A percentile compares a stretch with the other conserved stretches of the same genome.
Conservation (phyloP, 306 rosid genomes). For the Glycyrrhiza uralensis region DNA sequence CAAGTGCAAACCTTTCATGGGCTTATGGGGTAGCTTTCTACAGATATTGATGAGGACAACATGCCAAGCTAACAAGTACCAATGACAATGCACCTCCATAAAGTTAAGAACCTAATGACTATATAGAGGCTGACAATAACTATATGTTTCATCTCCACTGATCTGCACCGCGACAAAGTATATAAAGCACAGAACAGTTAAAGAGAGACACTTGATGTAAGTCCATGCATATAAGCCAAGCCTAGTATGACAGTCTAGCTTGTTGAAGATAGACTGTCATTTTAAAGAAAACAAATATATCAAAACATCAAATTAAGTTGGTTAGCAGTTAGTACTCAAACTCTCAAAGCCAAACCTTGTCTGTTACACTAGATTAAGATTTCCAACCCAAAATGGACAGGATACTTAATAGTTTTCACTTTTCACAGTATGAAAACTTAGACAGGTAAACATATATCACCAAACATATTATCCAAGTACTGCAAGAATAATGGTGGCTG, state of each 20-base stretch:
- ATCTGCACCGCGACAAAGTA: slow-evolving; percentile 37
- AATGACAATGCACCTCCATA: not conserved
- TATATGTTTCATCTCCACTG: slow-evolving; percentile 47
- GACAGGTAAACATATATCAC: not conserved
- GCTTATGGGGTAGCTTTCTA: not conserved
- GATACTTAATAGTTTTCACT: not conserved
- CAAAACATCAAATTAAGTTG: not conserved
- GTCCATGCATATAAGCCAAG: slow-evolving; percentile 42
- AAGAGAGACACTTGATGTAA: slow-evolving; percentile 41
- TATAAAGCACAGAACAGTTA: slow-evolving; percentile 41
- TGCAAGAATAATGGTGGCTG: not conserved
- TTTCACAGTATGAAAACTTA: not conserved
- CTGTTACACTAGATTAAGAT: not conserved
- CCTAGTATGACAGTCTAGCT: not conserved
- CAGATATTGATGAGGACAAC: not conserved
- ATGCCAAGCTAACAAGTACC: not conserved
- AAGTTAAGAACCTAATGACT: not conserved
- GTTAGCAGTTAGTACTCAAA: not conserved
- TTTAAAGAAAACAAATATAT: not conserved
- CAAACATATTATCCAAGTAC: not conserved
- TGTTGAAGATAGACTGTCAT: slow-evolving; percentile 10
- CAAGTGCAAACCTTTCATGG: not conserved
- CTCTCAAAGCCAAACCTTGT: not conserved
- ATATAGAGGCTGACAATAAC: not conserved
- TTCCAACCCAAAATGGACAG: not conserved